phyloP scores from a whole-genome alignment of 371 early-diverging fungal genomes.

The Chytridiales sp. region DNA sequence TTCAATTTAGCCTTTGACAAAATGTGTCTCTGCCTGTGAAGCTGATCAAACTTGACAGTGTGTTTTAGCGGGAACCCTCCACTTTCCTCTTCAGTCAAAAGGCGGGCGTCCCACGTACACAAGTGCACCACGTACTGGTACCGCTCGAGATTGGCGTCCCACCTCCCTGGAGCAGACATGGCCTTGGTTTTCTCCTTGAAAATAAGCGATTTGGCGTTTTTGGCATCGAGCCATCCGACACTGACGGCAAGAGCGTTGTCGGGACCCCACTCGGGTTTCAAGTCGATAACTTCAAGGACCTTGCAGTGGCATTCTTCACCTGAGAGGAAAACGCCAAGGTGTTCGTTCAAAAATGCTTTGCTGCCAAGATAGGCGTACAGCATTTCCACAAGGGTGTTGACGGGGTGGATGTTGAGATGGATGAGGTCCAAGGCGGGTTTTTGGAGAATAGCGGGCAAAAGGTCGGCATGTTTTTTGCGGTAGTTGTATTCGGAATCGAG shows the following conservation, averaged over 20 bases:
- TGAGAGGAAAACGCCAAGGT: no score
- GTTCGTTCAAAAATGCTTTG: conserved; percentile 8
- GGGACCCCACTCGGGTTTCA: no score
- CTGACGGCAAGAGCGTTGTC: no score
- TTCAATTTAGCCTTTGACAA: conserved; percentile 70
- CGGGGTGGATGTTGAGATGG: conserved; percentile 59
- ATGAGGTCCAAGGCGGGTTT: conserved; percentile 61
- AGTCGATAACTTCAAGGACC: no score
- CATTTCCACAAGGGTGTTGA: conserved; percentile 6
- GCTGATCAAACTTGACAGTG: conserved; percentile 14
- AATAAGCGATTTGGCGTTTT: no score
- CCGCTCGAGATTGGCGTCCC: no score
- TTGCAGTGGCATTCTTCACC: no score
- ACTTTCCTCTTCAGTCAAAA: conserved; percentile 1
- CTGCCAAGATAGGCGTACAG: conserved; percentile 4
- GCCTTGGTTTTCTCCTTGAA: no score
- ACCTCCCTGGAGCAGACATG: no score
- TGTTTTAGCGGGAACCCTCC: no score
- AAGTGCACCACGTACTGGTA: conserved; percentile 10
- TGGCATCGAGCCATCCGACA: no score
- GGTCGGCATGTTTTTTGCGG: conserved; percentile 45
- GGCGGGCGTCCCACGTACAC: conserved; percentile 10
- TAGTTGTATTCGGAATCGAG: conserved; percentile 69
- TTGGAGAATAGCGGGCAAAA: conserved; percentile 66
- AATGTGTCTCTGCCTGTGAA: conserved; percentile 61